These are phyloP conservation scores for Funneliformis geosporum DNA, from an alignment of 192 early-diverging fungal species.

Conservation along the genomic window DNA sequence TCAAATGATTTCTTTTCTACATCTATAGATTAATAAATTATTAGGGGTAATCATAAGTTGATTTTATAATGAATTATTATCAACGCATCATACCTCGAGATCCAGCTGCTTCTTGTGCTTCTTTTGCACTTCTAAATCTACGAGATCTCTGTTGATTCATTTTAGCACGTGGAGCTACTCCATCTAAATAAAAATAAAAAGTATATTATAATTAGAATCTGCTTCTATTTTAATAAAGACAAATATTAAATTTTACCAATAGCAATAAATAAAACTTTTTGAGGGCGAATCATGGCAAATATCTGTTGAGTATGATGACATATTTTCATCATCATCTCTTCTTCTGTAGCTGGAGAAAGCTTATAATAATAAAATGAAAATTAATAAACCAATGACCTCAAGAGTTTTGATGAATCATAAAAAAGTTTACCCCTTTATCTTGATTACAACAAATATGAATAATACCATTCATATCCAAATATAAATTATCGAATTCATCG, in stretches of 20 bases:
- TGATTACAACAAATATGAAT: constrained; percentile 87
- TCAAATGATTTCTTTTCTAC: constrained; percentile 73
- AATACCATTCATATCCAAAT: constrained; percentile 99
- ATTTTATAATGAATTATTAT: constrained; percentile 12
- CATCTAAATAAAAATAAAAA: constrained; percentile 55
- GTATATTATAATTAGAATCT: too few relatives aligned
- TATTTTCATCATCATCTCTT: constrained; percentile 94
- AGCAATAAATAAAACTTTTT: constrained; percentile 97
- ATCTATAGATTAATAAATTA: constrained; percentile 41
- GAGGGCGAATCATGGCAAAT: constrained; percentile 87
- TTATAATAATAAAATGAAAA: constrained; percentile 30
- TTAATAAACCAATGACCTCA: neutral
- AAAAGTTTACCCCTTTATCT: constrained; percentile 57
- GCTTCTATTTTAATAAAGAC: too few relatives aligned
- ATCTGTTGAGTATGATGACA: constrained; percentile 97
- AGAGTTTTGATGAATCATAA: neutral
- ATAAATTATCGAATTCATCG: constrained; percentile 92
- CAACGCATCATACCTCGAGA: neutral
- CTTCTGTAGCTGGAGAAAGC: constrained; percentile 77
- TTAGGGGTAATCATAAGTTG: neutral
- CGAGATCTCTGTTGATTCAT: constrained; percentile 99
- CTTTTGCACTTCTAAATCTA: constrained; percentile 92
- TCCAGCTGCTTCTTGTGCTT: constrained; percentile 53
- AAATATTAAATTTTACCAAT: constrained; percentile 62
- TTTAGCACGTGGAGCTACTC: constrained; percentile 99